Base-by-base conservation (phyloP, 2,329 filamentous ascomycete species). In the Fusarium foetens region DNA sequence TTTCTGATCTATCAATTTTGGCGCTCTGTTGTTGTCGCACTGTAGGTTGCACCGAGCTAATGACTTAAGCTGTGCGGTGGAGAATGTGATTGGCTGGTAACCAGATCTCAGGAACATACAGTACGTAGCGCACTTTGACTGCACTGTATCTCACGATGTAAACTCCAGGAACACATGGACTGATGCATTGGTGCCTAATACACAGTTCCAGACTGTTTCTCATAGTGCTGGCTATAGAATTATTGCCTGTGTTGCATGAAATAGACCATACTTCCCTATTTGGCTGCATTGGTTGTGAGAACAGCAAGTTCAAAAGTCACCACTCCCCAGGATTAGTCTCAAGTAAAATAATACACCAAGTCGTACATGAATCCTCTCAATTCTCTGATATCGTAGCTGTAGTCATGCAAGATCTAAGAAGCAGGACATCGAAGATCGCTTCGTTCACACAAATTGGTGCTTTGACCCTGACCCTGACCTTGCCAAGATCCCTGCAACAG, bases 171-270 rank as follows among this genome's bases (percentile, higher is more conserved):
- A 45, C 2, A 21, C 11, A 6, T 45, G 8, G 5, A 10, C 17
- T 14, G 0, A 6, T 6, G 13, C 12, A 6, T 14, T 23, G 1
- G 29, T 6, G 21, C n/a, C 11, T 13, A 5, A 23, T 14, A 5
- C 7, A 23, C 6, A 19, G 2, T 23, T n/a, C 5, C 19, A 4
- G 11, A 10, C 8, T 19, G 2, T 33, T 19, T 21, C 1, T 14
- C 0, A 2, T 5, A 0, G 35, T 5, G 16, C 35, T 33, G 13
- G 31, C 31, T 14, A 5, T 14, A 33, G 31, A 14, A 6, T 7
- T 3, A 7, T 36, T 5, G 17, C 35, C 10, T 17, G 4, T 36
- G 16, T 17, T 12, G 4, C 6, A 3, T 8, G 6, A 16, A 29
- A 11, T 11, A 6, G 19, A 48, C 3, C 5, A 16, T n/a, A 6